Base-by-base conservation (phyloP, 257 asterid genomes). In the Mentha longifolia region DNA sequence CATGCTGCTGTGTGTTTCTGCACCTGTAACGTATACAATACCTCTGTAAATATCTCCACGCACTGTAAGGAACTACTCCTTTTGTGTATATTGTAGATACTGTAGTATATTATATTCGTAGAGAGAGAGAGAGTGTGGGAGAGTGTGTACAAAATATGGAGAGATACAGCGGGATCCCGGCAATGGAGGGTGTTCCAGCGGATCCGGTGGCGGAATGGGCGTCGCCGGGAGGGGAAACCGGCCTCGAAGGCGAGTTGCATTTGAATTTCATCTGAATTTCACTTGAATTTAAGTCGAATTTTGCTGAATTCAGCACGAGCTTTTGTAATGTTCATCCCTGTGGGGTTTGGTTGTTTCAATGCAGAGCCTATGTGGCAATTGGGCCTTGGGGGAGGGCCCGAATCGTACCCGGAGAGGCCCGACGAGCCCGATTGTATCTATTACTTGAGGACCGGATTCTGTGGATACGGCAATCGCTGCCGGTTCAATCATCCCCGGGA, bases 281-380 rank as follows among this genome's bases (percentile, higher is more conserved):
- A 30, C 69, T 62, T 64, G 81, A 82, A 75, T 83, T 81, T 79
- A 61, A 37, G 78, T 59, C 61, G 37, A 68, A 65, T 77, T 76
- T 76, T 57, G 25, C 76, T 71, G 75, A 63, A 39, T 57, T 69
- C 46, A 61, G 65, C 60, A 22, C 46, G 46, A 30, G 16, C 5
- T 49, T 70, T 28, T 46, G 86, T 75, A 77, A 75, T 77, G 88
- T 76, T 67, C 71, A 65, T 78, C 63, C 57, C 6, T 55, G 35
- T 59, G 60, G 71, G 66, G 75, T 72, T 73, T 65, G 72, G 72
- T 83, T 84, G 72, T 61, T 74, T 72, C 77, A 81, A 84, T 91
- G 98, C 91, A 95, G 99, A 95, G 83, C 94, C 92, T 70, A 87
- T 88, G 98, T 90, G 98, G 98, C 95, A 87, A 74, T 78, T 92